Base-by-base conservation (phyloP, 2,329 filamentous ascomycete species). In the Talaromyces sp. region DNA sequence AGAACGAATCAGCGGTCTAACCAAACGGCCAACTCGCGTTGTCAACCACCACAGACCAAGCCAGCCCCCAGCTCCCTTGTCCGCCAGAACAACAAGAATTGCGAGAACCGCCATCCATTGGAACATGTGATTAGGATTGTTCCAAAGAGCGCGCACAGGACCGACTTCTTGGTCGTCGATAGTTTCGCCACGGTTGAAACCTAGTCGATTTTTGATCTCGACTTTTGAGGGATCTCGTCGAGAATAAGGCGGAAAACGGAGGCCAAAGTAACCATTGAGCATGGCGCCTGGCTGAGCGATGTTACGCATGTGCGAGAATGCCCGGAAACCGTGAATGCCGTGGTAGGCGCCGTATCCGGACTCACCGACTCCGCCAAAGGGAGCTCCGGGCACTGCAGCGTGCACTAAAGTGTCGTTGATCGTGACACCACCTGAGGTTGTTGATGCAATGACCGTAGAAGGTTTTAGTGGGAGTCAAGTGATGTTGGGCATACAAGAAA, bases 351-450 rank as follows among this genome's bases (percentile, higher is more conserved):
- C 82, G 55, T 71, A 74, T 33, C 82, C 82, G 8, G 79, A 81
- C 19, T 75, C 72, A 30, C 82, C 82, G 22, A 83, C 75, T 36
- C 82, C 81, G 52, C 82, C 82, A 52, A 84, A 76, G 7, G 82
- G 81, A 2, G 77, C 74, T 28, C 72, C 72, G 2, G 75, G 74
- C 51, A 79, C 72, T 39, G 70, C 72, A 55, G 72, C 72, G 63
- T 84, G 82, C 49, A 81, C 70, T 63, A 77, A 74, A 44, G 75
- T 72, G 65, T 82, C 81, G 67, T 84, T 84, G 68, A 82, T 71
- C 13, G 80, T 82, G 58, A 82, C 81, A 19, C 81, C 81, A 7
- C 82, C 82, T 9, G 49, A 53, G 1, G 10, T 28, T 17, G 49
- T 53, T 53, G 49, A 53, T n/a, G 13, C 13, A 30, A 53, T 53